Conservation (phyloP, 192 early-diverging fungal species). For the Coemansia sp. region DNA sequence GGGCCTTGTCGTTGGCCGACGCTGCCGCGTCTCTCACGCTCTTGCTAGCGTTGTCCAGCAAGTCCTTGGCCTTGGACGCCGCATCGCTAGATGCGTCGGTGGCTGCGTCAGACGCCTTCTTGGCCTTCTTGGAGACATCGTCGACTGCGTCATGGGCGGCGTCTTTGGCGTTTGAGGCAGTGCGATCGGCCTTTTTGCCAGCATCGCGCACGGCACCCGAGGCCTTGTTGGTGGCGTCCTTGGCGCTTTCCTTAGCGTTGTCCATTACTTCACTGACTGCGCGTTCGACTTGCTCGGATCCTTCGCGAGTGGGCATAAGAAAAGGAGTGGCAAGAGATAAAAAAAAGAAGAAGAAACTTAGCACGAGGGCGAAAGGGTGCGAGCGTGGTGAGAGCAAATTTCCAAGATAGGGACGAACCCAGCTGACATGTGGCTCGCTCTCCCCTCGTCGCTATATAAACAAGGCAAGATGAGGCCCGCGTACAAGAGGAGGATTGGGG, state of each 20-base stretch:
- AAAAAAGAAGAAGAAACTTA: constrained; percentile 10
- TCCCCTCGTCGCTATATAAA: too few relatives aligned
- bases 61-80: constrained; percentile 29
- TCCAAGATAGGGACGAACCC: background rate
- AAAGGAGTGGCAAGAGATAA: background rate
- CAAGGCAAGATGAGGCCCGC: too few relatives aligned
- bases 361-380: too few relatives aligned
- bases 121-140: constrained; percentile 14
- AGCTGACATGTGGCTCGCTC: background rate
- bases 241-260: constrained; percentile 19
- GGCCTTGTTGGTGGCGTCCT: constrained; percentile 18
- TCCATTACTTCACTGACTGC: constrained; percentile 30
- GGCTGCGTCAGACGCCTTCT: constrained; percentile 18
- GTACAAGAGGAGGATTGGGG: too few relatives aligned
- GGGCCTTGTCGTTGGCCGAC: constrained; percentile 40
- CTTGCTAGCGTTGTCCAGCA: constrained; percentile 45
- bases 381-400: too few relatives aligned
- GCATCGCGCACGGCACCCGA: constrained; percentile 8
- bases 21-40: constrained; percentile 41
- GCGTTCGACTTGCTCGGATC: constrained; percentile 25
- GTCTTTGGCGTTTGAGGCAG: constrained; percentile 11
- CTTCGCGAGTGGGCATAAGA: constrained; percentile 24
- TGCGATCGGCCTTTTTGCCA: constrained; percentile 10
- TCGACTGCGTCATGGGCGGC: constrained; percentile 14
- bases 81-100: constrained; percentile 26